Base-by-base conservation (phyloP, 2,329 filamentous ascomycete species). In the Plectosphaerella sp. region DNA sequence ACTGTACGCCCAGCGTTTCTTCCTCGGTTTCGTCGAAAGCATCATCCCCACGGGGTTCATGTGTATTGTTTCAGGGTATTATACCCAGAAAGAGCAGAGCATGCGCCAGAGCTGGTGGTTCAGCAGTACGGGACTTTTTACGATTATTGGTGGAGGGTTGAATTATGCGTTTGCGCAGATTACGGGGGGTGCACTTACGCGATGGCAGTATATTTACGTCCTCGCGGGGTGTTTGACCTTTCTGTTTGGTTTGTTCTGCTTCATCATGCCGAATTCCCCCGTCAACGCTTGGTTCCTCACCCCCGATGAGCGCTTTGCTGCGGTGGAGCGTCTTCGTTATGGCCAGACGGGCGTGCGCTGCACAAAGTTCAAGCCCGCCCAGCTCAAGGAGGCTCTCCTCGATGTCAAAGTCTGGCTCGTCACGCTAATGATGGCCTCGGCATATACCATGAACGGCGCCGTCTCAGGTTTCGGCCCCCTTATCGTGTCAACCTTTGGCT, bases 181-280 rank as follows among this genome's bases (percentile, higher is more conserved):
- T 47, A 68, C 62, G 0, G 71, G 75, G 2, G 81, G 80, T 0
- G 62, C 67, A 0, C 67, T 88, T 42, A 76, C 72, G 42, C 70
- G 77, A 4, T 91, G 86, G 86, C 85, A 88, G 68, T 88, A 87
- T 59, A 85, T 89, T 53, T 89, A 88, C 62, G 71, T 89, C 14
- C 69, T 88, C 16, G 83, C 84, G 1, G 85, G 85, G 0, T 72
- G 72, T 0, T 60, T 88, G 48, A 88, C 86, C 0, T 79, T 87
- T 37, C 46, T 86, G 0, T 88, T 87, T 58, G 86, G 85, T 0
- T 51, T 84, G 0, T 75, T 77, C 61, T 89, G 86, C 66, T 87
- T 88, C 59, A 72, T 74, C 9, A 71, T 88, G 49, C 87, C 88
- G 0, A 82, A 83, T 56, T 86, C 82, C 1, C 84, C 87, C 0